Conservation (phyloP, 306 rosid species). For the Sindora glabra region DNA sequence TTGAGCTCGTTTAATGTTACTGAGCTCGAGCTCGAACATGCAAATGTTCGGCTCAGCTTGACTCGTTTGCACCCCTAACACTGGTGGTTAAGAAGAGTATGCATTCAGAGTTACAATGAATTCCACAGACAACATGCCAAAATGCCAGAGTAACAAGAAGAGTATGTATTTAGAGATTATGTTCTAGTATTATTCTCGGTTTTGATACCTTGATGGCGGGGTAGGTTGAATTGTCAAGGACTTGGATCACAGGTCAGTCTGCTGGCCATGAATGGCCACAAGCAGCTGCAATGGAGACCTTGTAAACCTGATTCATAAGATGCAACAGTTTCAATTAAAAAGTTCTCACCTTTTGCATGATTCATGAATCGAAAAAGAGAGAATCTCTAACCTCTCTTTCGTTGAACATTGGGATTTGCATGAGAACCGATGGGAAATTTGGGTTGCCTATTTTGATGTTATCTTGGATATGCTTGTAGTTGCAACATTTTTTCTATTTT, state of each 20-base stretch:
- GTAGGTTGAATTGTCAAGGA: slow-evolving; percentile 93
- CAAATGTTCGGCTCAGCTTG: too few species aligned
- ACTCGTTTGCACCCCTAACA: too few species aligned
- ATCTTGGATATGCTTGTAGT: slow-evolving; percentile 51
- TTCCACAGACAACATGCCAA: too few species aligned
- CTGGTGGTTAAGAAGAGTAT: too few species aligned
- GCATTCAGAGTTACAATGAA: too few species aligned
- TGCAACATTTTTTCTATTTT: slow-evolving; percentile 82
- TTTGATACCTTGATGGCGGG: slow-evolving; percentile 62
- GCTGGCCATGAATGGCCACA: slow-evolving; percentile 96
- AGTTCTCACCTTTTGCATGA: neutral
- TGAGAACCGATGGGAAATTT: slow-evolving; percentile 72
- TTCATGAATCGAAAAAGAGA: neutral
- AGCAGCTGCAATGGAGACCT: slow-evolving; percentile 97
- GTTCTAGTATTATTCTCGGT: neutral
- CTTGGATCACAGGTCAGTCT: slow-evolving; percentile 95
- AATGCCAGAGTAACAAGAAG: neutral
- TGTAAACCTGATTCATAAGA: slow-evolving; percentile 62
- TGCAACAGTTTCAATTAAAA: neutral
- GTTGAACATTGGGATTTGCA: slow-evolving; percentile 98
- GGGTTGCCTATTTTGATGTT: slow-evolving; percentile 70
- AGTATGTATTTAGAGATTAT: neutral
- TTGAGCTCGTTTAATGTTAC: too few species aligned
- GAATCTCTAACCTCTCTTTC: slow-evolving; percentile 65
- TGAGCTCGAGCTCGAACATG: too few species aligned